Base-by-base conservation (phyloP, 108 stramenopile genomes). In the Skeletonema grethae region DNA sequence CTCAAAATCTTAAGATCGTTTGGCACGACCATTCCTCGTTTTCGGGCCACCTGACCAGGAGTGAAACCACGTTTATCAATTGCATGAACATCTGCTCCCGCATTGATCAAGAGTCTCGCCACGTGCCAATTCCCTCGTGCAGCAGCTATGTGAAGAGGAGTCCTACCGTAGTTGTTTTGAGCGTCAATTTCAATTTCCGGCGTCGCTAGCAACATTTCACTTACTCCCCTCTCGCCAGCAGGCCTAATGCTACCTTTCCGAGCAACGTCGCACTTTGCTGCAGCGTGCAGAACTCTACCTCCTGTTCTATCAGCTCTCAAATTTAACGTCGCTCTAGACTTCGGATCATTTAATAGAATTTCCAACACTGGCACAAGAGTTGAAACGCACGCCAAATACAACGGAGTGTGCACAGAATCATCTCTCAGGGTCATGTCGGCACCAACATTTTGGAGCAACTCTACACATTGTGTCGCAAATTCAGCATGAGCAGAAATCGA, bases 11-110 rank as follows among this genome's bases (percentile, higher is more conserved):
- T 69, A 35, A 88, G 43, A 45, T 95, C 92, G 43, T 87, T 89
- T 5, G 90, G 92, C 28, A 93, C 89, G 16, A 82, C 84, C 92
- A 95, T 89, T 58, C 95, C 95, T 55, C 89, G 69, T 63, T 93
- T 92, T 32, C 84, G 77, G 0, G 95, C 92, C 32, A 87, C 67
- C 56, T 90, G 84, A 6, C 90, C 88, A 1, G 95, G 92, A 29
- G 92, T 87, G 36, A 85, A 87, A 20, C 92, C 95, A 9, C 92
- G 82, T 25, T 87, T 83, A 76, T 96, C 92, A 8, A 80, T 75
- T 56, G 83, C 65, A 28, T 83, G 60, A 32, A 84, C 63, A 60
- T 82, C 74, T 16, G 92, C 92, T 29, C 87, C 90, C 2, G 84
- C 87, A 32, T 84, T 61, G 4, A 96, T 63, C 63, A 96, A 61